phyloP scores from a whole-genome alignment of 441 rosid genomes.

The Aleurites moluccanus region DNA sequence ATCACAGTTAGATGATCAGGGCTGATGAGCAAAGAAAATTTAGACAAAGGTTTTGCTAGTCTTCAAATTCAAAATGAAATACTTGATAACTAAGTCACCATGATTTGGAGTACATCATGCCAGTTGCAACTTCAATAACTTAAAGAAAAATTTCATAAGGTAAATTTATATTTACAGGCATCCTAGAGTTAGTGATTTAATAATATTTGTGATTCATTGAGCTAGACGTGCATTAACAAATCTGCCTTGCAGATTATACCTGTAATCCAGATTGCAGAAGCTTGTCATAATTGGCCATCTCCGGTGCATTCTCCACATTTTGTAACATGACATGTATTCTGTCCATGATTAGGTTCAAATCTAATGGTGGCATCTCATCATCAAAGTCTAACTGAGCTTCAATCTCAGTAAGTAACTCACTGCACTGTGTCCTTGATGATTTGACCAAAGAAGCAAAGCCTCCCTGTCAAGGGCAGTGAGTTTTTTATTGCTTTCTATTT shows the following conservation, averaged over 20 bases:
- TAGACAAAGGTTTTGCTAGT: background rate
- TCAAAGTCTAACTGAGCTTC: slow-evolving; percentile 97
- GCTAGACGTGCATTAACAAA: background rate
- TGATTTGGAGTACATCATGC: background rate
- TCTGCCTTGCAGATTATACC: slow-evolving; percentile 37
- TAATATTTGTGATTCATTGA: no score
- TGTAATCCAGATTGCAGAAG: slow-evolving; percentile 87
- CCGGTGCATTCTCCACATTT: slow-evolving; percentile 70
- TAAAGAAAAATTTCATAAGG: background rate
- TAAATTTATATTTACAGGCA: background rate
- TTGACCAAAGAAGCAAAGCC: slow-evolving; percentile 84
- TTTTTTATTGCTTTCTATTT: slow-evolving; percentile 10
- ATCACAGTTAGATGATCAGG: background rate
- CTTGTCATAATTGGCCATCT: slow-evolving; percentile 91
- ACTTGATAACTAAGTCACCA: background rate
- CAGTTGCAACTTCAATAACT: background rate
- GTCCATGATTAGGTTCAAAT: slow-evolving; percentile 50
- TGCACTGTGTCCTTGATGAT: slow-evolving; percentile 72
- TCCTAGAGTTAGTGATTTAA: background rate
- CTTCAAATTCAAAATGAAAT: no score
- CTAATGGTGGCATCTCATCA: slow-evolving; percentile 88
- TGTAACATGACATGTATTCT: slow-evolving; percentile 58
- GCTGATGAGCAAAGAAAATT: no score
- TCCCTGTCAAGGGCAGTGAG: slow-evolving; percentile 51
- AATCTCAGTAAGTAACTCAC: slow-evolving; percentile 87